Evolutionary conservation across 2,329 filamentous ascomycete genomes (phyloP).

Genomic region (Ophiostoma pallidulum): DNA sequence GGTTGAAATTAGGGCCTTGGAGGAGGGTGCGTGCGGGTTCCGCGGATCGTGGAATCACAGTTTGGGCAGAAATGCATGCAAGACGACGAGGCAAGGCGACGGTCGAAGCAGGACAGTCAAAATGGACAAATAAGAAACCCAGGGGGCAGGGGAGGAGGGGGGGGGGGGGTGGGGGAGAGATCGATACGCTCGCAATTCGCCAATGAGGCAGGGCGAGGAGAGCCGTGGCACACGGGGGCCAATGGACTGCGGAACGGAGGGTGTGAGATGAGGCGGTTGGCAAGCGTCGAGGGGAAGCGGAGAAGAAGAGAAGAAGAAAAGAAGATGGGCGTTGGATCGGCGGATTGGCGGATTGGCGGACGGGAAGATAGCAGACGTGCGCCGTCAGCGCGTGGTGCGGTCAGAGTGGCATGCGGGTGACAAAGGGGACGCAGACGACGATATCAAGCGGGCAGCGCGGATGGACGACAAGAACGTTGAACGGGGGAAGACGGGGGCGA

Average conservation of each 20-base stretch:
- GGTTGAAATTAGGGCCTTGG: background rate
- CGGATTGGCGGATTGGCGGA: no score
- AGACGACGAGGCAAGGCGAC: background rate
- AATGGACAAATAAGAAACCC: background rate
- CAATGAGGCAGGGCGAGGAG: slow-evolving; percentile 3
- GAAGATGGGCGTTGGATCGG: no score
- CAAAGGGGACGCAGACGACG: no score
- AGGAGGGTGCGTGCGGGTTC: slow-evolving; percentile 2
- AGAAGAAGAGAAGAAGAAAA: background rate
- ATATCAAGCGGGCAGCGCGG: no score
- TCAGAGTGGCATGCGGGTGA: background rate
- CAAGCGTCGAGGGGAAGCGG: background rate
- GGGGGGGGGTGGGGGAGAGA: background rate
- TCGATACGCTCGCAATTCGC: slow-evolving; percentile 1
- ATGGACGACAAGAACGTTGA: no score
- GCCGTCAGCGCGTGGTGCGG: no score
- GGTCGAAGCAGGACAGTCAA: no score
- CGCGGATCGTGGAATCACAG: slow-evolving; percentile 2
- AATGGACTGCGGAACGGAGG: slow-evolving; percentile 1
- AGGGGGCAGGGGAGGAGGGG: background rate
- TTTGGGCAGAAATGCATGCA: slow-evolving; percentile 11
- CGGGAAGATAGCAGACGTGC: no score
- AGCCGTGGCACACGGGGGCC: slow-evolving; percentile 2
- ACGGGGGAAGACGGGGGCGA: no score
- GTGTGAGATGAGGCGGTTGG: background rate